phyloP scores from a whole-genome alignment of 2,329 filamentous ascomycete genomes.

The Fusarium sp. region DNA sequence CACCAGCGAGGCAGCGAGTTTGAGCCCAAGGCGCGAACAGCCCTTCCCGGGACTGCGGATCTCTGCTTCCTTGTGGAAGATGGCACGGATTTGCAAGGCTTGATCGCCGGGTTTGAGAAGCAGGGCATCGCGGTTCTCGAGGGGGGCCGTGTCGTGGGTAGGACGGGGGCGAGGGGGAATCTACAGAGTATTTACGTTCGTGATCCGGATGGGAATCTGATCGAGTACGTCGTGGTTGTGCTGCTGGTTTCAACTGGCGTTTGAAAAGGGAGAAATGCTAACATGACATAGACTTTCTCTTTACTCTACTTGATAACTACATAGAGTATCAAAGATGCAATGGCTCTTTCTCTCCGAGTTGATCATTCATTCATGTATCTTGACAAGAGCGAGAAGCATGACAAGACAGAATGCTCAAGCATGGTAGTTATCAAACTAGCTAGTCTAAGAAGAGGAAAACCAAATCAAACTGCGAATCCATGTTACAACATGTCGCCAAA shows the following conservation, averaged over 20 bases:
- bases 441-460: too few species aligned
- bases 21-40: slow-evolving; percentile 64
- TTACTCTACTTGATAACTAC: background rate
- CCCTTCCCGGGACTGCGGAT: slow-evolving; percentile 66
- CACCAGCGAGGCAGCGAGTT: slow-evolving; percentile 67
- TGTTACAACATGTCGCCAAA: too few species aligned
- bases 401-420: too few species aligned
- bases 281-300: background rate
- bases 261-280: fast-evolving
- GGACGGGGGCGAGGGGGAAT: slow-evolving; percentile 64
- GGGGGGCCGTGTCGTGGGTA: slow-evolving; percentile 59
- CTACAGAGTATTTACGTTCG: slow-evolving; percentile 67
- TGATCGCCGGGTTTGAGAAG: slow-evolving; percentile 53
- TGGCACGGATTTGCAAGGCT: slow-evolving; percentile 53
- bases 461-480: too few species aligned
- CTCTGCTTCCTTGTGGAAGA: slow-evolving; percentile 67
- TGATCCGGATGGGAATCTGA: slow-evolving; percentile 69
- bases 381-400: too few species aligned
- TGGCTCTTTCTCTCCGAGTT: too few species aligned
- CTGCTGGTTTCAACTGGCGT: too few species aligned
- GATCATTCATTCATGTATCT: too few species aligned
- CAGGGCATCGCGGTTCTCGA: slow-evolving; percentile 60
- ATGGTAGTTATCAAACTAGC: too few species aligned
- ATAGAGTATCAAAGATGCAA: too few species aligned
- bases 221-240: slow-evolving; percentile 59